A percentile compares a stretch with the other conserved stretches of the same genome.
Conservation (phyloP, 2,329 filamentous ascomycete genomes). For the Exophiala phaeomuriformis region DNA sequence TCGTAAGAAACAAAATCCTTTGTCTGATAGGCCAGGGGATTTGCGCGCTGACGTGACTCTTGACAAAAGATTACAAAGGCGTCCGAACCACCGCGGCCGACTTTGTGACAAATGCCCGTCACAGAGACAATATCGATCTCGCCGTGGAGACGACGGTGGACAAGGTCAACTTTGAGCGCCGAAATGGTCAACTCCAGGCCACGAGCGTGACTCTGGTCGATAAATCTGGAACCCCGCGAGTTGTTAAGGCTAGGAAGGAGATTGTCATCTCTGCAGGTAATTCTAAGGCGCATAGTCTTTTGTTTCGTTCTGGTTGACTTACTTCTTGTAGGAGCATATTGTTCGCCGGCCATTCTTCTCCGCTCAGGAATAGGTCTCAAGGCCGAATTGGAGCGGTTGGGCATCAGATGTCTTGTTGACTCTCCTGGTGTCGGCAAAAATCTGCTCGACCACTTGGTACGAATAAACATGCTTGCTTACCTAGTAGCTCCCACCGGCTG, state of each 20-base stretch:
- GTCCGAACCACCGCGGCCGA: conserved; percentile 49
- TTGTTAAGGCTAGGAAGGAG: conserved; percentile 39
- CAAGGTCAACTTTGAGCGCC: conserved; percentile 43
- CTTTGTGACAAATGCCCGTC: conserved; percentile 43
- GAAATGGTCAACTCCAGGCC: conserved; percentile 16
- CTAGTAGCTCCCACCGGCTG: conserved; percentile 24
- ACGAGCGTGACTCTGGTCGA: conserved; percentile 40
- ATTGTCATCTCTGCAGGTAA: conserved; percentile 36
- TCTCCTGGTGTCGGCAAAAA: conserved; percentile 49
- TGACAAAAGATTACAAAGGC: conserved; percentile 40
- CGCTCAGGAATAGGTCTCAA: conserved; percentile 48
- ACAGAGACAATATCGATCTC: conserved; percentile 43
- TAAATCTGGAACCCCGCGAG: conserved; percentile 35
- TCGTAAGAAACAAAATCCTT: conserved; percentile 4
- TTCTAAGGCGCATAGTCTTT: too few relatives aligned
- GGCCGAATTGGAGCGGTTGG: conserved; percentile 37
- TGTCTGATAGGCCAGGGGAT: too few relatives aligned
- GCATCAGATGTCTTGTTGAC: conserved; percentile 41
- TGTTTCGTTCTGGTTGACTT: conserved; percentile 1
- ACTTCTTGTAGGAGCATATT: conserved; percentile 42
- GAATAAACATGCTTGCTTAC: conserved; percentile 19
- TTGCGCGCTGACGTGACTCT: conserved; percentile 1
- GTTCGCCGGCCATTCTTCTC: conserved; percentile 48
- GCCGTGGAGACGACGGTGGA: conserved; percentile 46
- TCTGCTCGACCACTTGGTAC: conserved; percentile 47